Base-by-base conservation (phyloP, 2,329 filamentous ascomycete genomes). In the Curvularia eragrostidis region DNA sequence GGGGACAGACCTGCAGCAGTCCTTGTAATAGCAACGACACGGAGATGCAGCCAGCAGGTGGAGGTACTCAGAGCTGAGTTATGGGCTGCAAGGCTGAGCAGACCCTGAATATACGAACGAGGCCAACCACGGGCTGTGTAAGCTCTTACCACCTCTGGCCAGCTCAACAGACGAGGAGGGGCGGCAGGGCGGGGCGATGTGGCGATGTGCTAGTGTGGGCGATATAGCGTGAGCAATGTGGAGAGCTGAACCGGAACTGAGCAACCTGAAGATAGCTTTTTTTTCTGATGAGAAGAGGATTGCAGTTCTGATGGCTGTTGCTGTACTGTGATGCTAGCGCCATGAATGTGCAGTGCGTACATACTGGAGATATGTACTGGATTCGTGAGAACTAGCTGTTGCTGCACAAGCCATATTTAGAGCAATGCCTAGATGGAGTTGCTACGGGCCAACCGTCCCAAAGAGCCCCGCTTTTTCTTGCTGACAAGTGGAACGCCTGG, bases 61-160 rank as follows among this genome's bases (percentile, higher is more conserved):
- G 60, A 61, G 63, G 64, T 63, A 61, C 61, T 61, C 21, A 34
- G 46, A 65, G 65, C 63, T 64, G 59, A 61, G 57, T 32, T 53
- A 61, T 52, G 26, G 41, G 51, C 61, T 53, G 59, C 59, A 60
- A 62, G 65, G 63, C 65, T 61, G 59, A 50, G 53, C 39, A 52
- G 57, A 64, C 61, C 49, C 54, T 59, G 54, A 30, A 52, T 15
- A 13, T 32, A 13, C 53, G 50, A 36, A 38, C 52, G 34, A 44
- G 36, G 51, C 53, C 43, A 51, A 51, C 39, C 48, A 54, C 23
- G 34, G n/a, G 43, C 48, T 41, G 57, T 36, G 54, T 62, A 52
- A 62, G 58, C 52, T 30, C 13, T 30, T n/a, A 23, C n/a, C 19
- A 23, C n/a, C 28, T 43, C 12, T 42, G 18, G 38, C 44, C 43